Base-by-base conservation (phyloP, 2,329 filamentous ascomycete genomes). In the Trichoderma breve region DNA sequence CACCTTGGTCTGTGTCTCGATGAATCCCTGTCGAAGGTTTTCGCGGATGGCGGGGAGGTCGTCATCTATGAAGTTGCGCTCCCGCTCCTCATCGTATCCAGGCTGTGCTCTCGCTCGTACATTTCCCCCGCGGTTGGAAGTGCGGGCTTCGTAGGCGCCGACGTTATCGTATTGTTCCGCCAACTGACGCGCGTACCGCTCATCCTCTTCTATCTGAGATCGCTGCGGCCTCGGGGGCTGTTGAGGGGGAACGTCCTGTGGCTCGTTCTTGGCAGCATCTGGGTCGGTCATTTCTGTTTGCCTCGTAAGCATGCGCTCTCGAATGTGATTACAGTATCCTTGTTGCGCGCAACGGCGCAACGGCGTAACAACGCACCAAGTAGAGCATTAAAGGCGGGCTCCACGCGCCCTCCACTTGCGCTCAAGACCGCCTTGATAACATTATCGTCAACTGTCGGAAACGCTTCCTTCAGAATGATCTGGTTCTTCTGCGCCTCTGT, bases 361-460 rank as follows among this genome's bases (percentile, higher is more conserved):
- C 18, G 6, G 9, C 57, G 57, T 32, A 60, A 34, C 55, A 36
- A 21, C 78, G 73, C 86, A 93, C 93, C 93, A 58, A 99, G 87
- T 57, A 99, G 87, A 43, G 96, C 96, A 83, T 98, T 96, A 84
- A 99, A 99, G 15, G 96, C 95, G 36, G 94, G 93, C 81, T 99
- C 96, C 62, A 98, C 91, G 78, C 92, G 90, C 73, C 95, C 95
- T 72, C 91, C 88, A 80, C 96, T 98, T 15, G 96, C 96, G 28
- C 89, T 87, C 74, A 99, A 84, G 0, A 99, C 92, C 34, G 96
- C 96, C 82, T 91, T 97, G 81, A 99, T 89, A 61, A 99, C 92
- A 58, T 89, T 81, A 8, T 84, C 80, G 69, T 99, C 96, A 73
- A 98, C 93, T 70, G 85, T 88, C 0, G 96, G 96, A 78, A 99